A percentile compares a stretch with the other conserved stretches of the same genome.
Evolutionary conservation across 1,284 basidiomycete genomes (phyloP).

Genomic region (Fomitopsis palustris): DNA sequence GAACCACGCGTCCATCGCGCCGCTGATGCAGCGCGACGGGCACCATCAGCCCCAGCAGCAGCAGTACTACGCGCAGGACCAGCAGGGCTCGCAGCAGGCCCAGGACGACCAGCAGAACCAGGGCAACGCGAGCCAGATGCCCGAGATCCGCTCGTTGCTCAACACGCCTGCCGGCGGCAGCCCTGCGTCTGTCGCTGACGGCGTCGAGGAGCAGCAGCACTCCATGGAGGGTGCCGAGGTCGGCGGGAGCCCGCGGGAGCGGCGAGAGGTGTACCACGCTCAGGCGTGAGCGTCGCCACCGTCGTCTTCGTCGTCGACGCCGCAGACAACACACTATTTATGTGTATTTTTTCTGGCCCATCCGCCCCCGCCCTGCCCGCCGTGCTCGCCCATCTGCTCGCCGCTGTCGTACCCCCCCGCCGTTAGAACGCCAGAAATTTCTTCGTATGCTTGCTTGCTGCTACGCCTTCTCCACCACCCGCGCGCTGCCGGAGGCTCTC

Average conservation of each 20-base stretch:
- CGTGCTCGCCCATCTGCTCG: neutral
- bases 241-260: slow-evolving; percentile 19
- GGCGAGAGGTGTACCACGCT: slow-evolving; percentile 19
- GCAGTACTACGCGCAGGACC: slow-evolving; percentile 14
- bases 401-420: neutral
- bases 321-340: slow-evolving; percentile 1
- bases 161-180: slow-evolving; percentile 18
- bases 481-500: neutral
- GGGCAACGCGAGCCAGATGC: slow-evolving; percentile 13
- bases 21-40: slow-evolving; percentile 29
- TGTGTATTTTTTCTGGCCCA: neutral
- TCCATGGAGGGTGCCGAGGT: slow-evolving; percentile 8
- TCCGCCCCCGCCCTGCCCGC: neutral
- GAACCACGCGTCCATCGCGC: slow-evolving; percentile 46
- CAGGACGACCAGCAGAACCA: neutral
- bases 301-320: neutral
- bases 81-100: slow-evolving; percentile 7
- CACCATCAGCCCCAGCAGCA: neutral
- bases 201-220: slow-evolving; percentile 11
- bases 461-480: neutral
- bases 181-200: slow-evolving; percentile 10
- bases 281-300: neutral
- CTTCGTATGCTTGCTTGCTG: neutral
- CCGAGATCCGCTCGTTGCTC: slow-evolving; percentile 27
- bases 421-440: neutral